Evolutionary conservation across 2,329 filamentous ascomycete species (phyloP), one percentile per base, ranked within the genome.

Genomic region (Xylariaceae sp.): DNA sequence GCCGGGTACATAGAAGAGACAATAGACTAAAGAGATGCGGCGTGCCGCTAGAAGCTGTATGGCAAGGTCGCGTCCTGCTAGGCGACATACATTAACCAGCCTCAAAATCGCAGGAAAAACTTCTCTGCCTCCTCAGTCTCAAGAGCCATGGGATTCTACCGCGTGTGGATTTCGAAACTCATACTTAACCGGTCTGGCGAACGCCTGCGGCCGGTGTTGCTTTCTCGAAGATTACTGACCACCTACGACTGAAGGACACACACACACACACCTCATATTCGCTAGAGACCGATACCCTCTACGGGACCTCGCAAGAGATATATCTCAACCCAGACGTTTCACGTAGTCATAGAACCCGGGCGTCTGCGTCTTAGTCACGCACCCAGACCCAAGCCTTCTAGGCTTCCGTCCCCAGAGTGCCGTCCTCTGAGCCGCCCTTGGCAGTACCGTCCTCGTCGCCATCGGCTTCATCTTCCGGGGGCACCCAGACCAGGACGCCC

Each of bases 401-500:
- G n/a, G 16, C 44, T 3, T 41, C 29, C n/a, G 20, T 23, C 23
- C 32, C 47, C 9, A 1, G 16, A 18, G 45, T 41, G 26, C 4
- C 32, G 2, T 47, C 20, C 20, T 20, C 44, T 32, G 20, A 16
- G 32, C 20, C 42, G 21, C 18, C 44, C 21, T 23, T 37, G 20
- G 16, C 50, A n/a, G 46, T 50, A 5, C 20, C 19, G 9, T 60
- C 51, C 5, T 60, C 58, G 6, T 59, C 64, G 3, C 60, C 67
- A 9, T 68, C 65, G 0, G 64, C 66, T 10, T 71, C 70, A 2
- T 71, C 70, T 52, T 71, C 74, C 12, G 77, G 78, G 37, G 81
- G 81, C 18, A 89, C 78, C 86, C 86, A 89, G 20, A 89, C 68
- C 63, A 87, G 66, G 20, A 89, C 68, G 0, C 85, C 86, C 2